A percentile compares a stretch with the other conserved stretches of the same genome.
These are phyloP conservation scores for Yamadazyma diddensiae DNA, from an alignment of 1,139 yeast species.

Conservation along the genomic window DNA sequence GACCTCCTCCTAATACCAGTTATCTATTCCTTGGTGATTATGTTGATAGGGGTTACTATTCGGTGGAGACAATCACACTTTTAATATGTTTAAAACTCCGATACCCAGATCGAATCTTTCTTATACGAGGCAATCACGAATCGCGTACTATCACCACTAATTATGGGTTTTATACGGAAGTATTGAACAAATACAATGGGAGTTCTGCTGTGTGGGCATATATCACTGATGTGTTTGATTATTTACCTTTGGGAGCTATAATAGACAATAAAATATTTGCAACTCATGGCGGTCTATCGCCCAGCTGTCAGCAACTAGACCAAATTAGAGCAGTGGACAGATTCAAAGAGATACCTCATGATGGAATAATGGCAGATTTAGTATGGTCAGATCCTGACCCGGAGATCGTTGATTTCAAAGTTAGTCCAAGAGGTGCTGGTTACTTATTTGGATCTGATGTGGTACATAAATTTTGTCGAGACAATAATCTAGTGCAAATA, in stretches of 20 bases:
- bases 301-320: slow-evolving; percentile 90
- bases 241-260: slow-evolving; percentile 85
- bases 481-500: slow-evolving; percentile 77
- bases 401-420: slow-evolving; percentile 74
- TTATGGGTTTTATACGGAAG: slow-evolving; percentile 95
- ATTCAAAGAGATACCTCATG: slow-evolving; percentile 94
- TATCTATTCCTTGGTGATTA: slow-evolving; percentile 92
- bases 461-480: slow-evolving; percentile 77
- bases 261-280: slow-evolving; percentile 91
- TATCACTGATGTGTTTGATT: slow-evolving; percentile 92
- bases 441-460: slow-evolving; percentile 92
- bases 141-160: slow-evolving; percentile 94
- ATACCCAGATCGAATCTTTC: slow-evolving; percentile 76
- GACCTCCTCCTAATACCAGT: slow-evolving; percentile 89
- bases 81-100: slow-evolving; percentile 81
- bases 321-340: slow-evolving; percentile 88
- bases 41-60: slow-evolving; percentile 84
- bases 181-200: slow-evolving; percentile 81
- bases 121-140: slow-evolving; percentile 94
- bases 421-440: slow-evolving; percentile 97
- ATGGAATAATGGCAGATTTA: slow-evolving; percentile 98
- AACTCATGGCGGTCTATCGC: slow-evolving; percentile 94
- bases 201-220: slow-evolving; percentile 78
- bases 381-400: slow-evolving; percentile 99
- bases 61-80: slow-evolving; percentile 87